phyloP scores from a whole-genome alignment of 768 basidiomycete genomes.

The Boletellus sp. region DNA sequence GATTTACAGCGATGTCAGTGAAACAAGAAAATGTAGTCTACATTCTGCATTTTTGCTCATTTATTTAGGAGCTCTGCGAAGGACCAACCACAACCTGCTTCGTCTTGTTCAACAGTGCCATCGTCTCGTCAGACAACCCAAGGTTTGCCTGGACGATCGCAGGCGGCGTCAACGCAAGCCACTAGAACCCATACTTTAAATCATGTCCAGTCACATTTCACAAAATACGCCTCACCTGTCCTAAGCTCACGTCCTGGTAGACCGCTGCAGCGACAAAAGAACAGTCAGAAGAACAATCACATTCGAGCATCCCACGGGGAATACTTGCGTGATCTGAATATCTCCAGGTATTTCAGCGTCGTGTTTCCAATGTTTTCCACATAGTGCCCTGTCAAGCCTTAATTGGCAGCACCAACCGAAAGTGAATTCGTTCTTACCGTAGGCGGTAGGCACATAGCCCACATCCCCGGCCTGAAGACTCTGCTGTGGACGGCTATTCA shows the following conservation, averaged over 20 bases:
- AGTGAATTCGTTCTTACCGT: constrained; percentile 6
- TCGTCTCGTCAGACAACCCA: constrained; percentile 36
- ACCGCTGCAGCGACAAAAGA: constrained; percentile 8
- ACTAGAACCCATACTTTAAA: constrained; percentile 19
- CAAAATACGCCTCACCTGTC: constrained; percentile 34
- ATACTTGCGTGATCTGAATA: constrained; percentile 40
- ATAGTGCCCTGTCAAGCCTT: constrained; percentile 39
- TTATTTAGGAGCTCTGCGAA: not conserved
- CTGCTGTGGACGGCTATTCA: not conserved
- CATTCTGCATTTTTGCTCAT: too few species aligned
- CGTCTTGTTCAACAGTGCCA: constrained; percentile 35
- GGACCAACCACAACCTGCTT: constrained; percentile 38
- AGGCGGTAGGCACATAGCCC: constrained; percentile 11
- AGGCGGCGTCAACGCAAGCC: constrained; percentile 46
- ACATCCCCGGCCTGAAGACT: constrained; percentile 22
- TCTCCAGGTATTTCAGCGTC: constrained; percentile 46
- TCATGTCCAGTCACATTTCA: too few species aligned
- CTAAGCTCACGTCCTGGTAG: constrained; percentile 39
- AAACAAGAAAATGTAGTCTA: too few species aligned
- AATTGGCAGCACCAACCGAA: not conserved
- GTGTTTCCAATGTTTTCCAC: constrained; percentile 53
- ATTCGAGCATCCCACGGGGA: not conserved
- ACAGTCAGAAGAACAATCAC: not conserved
- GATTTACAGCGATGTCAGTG: too few species aligned
- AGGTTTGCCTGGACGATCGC: constrained; percentile 45